These are phyloP conservation scores for Anthracocystis panici-leucophaei DNA, from an alignment of 1,284 basidiomycete genomes.

Conservation along the genomic window DNA sequence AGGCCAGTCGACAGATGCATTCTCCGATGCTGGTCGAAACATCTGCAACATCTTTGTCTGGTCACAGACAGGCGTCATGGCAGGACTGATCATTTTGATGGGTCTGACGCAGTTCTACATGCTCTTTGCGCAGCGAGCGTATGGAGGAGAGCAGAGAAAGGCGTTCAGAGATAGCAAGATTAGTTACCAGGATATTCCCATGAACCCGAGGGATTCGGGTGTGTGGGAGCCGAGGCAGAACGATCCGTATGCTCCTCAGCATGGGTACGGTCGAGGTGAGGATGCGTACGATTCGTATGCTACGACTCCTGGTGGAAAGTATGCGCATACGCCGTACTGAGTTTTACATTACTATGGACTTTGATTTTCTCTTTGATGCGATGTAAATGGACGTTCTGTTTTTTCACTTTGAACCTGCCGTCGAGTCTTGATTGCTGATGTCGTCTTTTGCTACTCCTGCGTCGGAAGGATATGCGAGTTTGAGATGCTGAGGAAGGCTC, in stretches of 20 bases:
- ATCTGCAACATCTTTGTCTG: constrained; percentile 67
- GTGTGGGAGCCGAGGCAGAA: constrained; percentile 52
- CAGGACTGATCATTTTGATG: constrained; percentile 59
- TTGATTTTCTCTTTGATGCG: constrained; percentile 8
- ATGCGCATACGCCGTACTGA: constrained; percentile 28
- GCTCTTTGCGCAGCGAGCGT: constrained; percentile 61
- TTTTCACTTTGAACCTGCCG: too few species aligned
- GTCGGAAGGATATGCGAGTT: neutral
- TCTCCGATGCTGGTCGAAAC: constrained; percentile 27
- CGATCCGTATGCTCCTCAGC: constrained; percentile 29
- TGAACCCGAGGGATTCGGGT: constrained; percentile 55
- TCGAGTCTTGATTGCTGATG: neutral
- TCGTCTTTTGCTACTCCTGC: neutral
- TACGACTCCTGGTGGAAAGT: constrained; percentile 28
- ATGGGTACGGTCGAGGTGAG: constrained; percentile 1
- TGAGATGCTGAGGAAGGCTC: too few species aligned
- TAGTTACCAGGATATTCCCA: constrained; percentile 50
- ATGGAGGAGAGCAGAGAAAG: constrained; percentile 61
- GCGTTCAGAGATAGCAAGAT: constrained; percentile 35
- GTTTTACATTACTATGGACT: neutral
- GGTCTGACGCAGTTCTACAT: constrained; percentile 68
- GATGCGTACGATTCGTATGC: constrained; percentile 37
- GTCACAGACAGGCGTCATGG: constrained; percentile 67
- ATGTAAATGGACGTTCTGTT: constrained; percentile 20
- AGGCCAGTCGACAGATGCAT: constrained; percentile 28